These are phyloP conservation scores for Immersiporthe knoxdaviesiana DNA, from an alignment of 2,329 filamentous ascomycete species.

Conservation along the genomic window DNA sequence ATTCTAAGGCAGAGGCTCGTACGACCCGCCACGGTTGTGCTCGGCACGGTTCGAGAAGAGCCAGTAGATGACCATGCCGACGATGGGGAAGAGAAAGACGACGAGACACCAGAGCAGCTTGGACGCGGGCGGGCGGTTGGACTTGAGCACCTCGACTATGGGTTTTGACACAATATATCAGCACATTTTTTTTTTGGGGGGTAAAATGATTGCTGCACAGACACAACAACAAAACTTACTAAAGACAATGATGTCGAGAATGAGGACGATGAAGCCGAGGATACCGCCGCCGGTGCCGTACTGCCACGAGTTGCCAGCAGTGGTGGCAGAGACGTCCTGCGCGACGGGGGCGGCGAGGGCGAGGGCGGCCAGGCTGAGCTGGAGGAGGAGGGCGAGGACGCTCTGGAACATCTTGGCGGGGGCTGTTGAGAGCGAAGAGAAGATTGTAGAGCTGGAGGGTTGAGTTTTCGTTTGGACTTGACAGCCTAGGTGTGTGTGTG, in stretches of 20 bases:
- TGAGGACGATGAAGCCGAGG: slow-evolving; percentile 61
- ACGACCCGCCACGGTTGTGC: slow-evolving; percentile 57
- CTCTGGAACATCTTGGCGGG: slow-evolving; percentile 37
- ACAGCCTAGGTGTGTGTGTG: background rate
- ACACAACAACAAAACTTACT: slow-evolving; percentile 49
- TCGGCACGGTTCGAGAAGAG: slow-evolving; percentile 64
- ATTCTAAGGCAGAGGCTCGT: slow-evolving; percentile 51
- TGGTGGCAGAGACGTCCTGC: slow-evolving; percentile 43
- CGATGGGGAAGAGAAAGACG: slow-evolving; percentile 66
- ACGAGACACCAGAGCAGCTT: slow-evolving; percentile 67
- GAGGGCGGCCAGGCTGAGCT: slow-evolving; percentile 55
- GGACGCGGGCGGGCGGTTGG: slow-evolving; percentile 58
- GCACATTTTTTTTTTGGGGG: background rate
- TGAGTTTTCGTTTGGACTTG: background rate
- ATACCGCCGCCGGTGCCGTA: slow-evolving; percentile 66
- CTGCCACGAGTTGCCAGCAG: slow-evolving; percentile 52
- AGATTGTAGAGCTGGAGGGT: background rate
- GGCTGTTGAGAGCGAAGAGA: too few relatives aligned
- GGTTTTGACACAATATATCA: slow-evolving; percentile 26
- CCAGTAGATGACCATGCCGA: slow-evolving; percentile 65
- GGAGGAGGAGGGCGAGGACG: slow-evolving; percentile 50
- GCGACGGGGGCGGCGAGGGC: slow-evolving; percentile 52
- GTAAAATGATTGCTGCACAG: background rate
- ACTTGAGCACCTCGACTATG: slow-evolving; percentile 68
- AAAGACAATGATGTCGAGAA: slow-evolving; percentile 66